These are phyloP conservation scores for Cetraspora pellucida DNA, from an alignment of 192 early-diverging fungal genomes.

Conservation along the genomic window DNA sequence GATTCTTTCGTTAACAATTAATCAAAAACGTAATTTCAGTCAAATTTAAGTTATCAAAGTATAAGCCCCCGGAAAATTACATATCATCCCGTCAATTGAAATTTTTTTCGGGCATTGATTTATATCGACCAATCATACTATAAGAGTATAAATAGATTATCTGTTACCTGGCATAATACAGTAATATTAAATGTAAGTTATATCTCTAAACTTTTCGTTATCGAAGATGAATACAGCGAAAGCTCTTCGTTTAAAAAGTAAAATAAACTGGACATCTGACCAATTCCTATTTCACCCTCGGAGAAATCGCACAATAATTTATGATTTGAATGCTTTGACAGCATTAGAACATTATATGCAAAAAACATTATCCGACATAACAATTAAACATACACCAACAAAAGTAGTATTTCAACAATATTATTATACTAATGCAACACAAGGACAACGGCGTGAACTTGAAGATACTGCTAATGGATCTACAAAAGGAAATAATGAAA, in stretches of 20 bases:
- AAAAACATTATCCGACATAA: not conserved
- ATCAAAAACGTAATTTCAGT: no score
- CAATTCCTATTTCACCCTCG: conserved; percentile 22
- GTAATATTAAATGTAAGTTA: no score
- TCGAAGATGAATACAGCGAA: not conserved
- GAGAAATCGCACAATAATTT: not conserved
- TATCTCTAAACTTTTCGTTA: no score
- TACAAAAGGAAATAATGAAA: not conserved
- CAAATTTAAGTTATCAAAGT: no score
- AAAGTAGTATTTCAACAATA: conserved; percentile 21
- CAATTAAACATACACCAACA: conserved; percentile 12
- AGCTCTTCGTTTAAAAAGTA: conserved; percentile 1
- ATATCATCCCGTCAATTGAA: no score
- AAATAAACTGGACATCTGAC: conserved; percentile 8
- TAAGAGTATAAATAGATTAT: no score
- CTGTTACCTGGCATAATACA: no score
- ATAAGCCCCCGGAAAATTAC: no score
- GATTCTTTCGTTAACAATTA: no score
- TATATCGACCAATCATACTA: no score
- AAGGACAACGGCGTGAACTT: not conserved
- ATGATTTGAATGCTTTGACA: conserved; percentile 15
- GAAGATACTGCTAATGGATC: not conserved
- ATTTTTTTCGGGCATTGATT: no score
- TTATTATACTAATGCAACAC: not conserved
- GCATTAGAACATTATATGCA: conserved; percentile 15